Conservation (phyloP, 2,329 filamentous ascomycete species). For the Aspergillus sp. region DNA sequence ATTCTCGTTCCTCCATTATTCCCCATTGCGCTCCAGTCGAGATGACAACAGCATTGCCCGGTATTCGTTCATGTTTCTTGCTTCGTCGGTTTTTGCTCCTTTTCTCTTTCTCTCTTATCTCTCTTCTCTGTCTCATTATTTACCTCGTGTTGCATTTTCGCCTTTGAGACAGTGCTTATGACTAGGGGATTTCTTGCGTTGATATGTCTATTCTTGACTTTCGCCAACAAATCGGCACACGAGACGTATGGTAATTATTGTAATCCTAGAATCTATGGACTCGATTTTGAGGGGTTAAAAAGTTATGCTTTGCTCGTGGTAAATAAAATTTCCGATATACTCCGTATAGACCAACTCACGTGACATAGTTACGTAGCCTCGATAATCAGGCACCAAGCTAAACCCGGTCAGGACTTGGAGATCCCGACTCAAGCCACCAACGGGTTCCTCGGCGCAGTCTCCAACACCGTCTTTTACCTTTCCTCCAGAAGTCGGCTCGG, state of each 20-base stretch:
- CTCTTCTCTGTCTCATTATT: conserved; percentile 4
- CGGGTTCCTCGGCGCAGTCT: not conserved
- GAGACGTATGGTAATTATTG: conserved; percentile 19
- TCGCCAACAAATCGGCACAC: conserved; percentile 4
- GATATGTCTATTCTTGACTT: not conserved
- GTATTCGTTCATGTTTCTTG: conserved; percentile 7
- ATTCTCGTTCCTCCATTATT: not conserved
- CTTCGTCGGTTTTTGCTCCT: not conserved
- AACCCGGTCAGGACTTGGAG: conserved; percentile 3
- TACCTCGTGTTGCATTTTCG: not conserved
- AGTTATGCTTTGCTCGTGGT: not conserved
- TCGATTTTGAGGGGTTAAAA: conserved; percentile 5
- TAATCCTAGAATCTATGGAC: conserved; percentile 20
- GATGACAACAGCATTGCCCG: not conserved
- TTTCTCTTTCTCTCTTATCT: conserved; percentile 1
- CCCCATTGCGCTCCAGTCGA: not conserved
- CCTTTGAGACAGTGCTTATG: not conserved
- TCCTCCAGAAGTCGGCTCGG: not conserved
- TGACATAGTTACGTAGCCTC: not conserved
- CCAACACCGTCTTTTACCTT: not conserved
- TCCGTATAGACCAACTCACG: not conserved
- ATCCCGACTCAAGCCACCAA: conserved; percentile 5
- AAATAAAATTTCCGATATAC: not conserved
- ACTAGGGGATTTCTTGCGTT: not conserved
- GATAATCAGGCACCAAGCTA: not conserved